phyloP scores from a whole-genome alignment of 441 rosid genomes.

The Gossypium trilobum region DNA sequence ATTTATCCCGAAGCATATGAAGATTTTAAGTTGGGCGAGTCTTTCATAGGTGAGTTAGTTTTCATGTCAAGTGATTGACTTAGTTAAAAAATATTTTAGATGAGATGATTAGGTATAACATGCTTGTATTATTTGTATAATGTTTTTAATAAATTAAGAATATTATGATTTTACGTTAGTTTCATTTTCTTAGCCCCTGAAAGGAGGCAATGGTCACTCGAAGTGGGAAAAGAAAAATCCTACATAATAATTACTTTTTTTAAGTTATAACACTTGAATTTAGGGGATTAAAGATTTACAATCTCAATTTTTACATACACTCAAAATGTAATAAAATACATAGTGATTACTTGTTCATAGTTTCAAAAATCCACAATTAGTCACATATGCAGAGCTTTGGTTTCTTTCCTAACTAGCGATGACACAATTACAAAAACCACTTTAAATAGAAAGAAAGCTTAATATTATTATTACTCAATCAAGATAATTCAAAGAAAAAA shows the following conservation, averaged over 20 bases:
- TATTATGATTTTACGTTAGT: neutral
- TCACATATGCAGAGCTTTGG: neutral
- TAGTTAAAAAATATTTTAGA: neutral
- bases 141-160: too few relatives aligned
- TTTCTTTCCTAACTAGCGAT: neutral
- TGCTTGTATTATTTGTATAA: neutral
- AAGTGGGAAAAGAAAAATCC: neutral
- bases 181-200: neutral
- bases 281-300: neutral
- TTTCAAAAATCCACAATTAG: neutral
- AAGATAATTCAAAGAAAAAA: neutral
- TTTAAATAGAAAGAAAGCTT: neutral
- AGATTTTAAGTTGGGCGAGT: neutral
- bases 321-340: neutral
- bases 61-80: neutral
- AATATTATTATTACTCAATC: neutral
- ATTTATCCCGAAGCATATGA: neutral
- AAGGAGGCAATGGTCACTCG: neutral
- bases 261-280: neutral
- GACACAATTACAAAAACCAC: neutral
- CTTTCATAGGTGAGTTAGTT: neutral
- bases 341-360: neutral
- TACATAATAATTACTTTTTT: neutral
- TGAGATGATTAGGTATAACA: neutral
- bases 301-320: neutral